Conservation (phyloP, 2,329 filamentous ascomycete species). For the Graphium sp. region DNA sequence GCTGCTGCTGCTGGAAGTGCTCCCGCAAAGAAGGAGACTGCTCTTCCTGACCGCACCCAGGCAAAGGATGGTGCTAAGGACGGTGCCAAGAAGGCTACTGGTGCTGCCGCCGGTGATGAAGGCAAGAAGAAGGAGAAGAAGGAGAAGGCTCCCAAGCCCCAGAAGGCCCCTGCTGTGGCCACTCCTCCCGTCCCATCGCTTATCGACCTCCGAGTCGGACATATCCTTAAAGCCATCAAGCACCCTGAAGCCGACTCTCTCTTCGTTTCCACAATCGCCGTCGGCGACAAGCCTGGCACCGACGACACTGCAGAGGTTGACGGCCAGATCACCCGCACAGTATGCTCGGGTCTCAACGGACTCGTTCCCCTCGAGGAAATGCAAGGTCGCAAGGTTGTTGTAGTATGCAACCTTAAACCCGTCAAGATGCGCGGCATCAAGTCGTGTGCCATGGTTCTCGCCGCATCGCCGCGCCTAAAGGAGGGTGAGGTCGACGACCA, state of each 20-base stretch:
- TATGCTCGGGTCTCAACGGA: slow-evolving; percentile 93
- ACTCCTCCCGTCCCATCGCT: slow-evolving; percentile 68
- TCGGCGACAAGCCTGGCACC: slow-evolving; percentile 64
- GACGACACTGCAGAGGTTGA: slow-evolving; percentile 87
- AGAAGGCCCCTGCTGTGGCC: slow-evolving; percentile 47
- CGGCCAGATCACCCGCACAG: slow-evolving; percentile 80
- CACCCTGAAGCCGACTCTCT: slow-evolving; percentile 95
- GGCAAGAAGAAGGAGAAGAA: slow-evolving; percentile 92
- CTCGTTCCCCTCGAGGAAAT: slow-evolving; percentile 86
- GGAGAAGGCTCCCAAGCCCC: slow-evolving; percentile 66
- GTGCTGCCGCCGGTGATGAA: slow-evolving; percentile 24
- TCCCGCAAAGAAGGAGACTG: slow-evolving; percentile 27
- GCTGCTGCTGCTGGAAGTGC: slow-evolving; percentile 25
- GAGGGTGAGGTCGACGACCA: slow-evolving; percentile 76
- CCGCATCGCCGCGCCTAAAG: slow-evolving; percentile 68
- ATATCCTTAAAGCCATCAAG: slow-evolving; percentile 89
- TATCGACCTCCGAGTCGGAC: slow-evolving; percentile 90
- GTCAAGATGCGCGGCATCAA: slow-evolving; percentile 92
- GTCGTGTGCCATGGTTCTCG: slow-evolving; percentile 77
- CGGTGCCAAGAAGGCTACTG: slow-evolving; percentile 29
- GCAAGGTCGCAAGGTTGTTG: slow-evolving; percentile 89
- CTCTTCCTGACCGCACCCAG: slow-evolving; percentile 44
- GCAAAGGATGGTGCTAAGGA: slow-evolving; percentile 38
- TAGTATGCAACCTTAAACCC: slow-evolving; percentile 95
- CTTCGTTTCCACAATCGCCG: slow-evolving; percentile 88